Evolutionary conservation across 2,329 filamentous ascomycete species (phyloP), one percentile per base, ranked within the genome.

Genomic region (Thermomyces lanuginosus): DNA sequence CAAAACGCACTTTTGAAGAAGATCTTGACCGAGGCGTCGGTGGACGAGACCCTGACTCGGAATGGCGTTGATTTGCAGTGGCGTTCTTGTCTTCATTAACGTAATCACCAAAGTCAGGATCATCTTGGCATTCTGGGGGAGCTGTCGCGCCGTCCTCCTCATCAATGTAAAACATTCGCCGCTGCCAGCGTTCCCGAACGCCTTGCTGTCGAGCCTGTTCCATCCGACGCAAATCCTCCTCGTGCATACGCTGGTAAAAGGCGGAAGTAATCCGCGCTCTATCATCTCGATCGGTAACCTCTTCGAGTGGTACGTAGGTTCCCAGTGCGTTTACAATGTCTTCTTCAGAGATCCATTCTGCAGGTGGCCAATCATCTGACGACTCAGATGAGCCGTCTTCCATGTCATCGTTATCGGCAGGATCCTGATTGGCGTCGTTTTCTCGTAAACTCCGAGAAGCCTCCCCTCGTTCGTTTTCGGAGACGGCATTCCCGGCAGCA

Each of bases 141-240:
- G 68, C 60, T n/a, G 51, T 46, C 6, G 69, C 66, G 2, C 81
- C 81, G 48, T 91, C 81, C 55, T 91, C 82, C 49, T 83, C 76
- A 31, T 91, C 81, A 1, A 82, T 66, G 42, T 89, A 91, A 41
- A 89, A 91, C 20, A 75, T 70, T 23, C 81, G 65, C 32, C 77
- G 66, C 41, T 68, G 69, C 80, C 80, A 89, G 26, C 80, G 65
- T 28, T 84, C 70, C 39, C 76, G 64, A 18, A 81, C 58, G 35
- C 51, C 49, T 35, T 50, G 36, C 36, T 48, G 42, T 27, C 58
- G 43, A 21, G 50, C 40, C 19, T 25, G 22, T 4, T 30, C 31
- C 3, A 29, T 17, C 13, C 41, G 44, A 34, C 50, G 43, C 24
- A 46, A 44, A n/a, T 51, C 46, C 28, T 54, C 51, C 16, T 46